Evolutionary conservation across 2,329 filamentous ascomycete genomes (phyloP).

Genomic region (Colletotrichum simmondsii): DNA sequence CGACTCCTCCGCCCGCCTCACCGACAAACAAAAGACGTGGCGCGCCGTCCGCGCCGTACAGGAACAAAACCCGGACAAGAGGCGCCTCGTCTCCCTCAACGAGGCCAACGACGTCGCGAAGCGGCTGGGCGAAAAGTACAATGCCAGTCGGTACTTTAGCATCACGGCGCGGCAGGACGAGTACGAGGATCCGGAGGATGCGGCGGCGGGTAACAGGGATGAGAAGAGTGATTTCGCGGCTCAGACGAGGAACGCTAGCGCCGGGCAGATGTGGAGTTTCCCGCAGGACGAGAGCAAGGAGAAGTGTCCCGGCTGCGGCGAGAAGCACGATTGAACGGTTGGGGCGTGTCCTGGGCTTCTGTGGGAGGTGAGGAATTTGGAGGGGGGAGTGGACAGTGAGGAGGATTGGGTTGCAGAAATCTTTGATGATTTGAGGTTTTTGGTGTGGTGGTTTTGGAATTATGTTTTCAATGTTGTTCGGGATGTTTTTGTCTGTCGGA

Average conservation of each 20-base stretch:
- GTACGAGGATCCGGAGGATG: constrained; percentile 40
- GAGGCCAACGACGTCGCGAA: constrained; percentile 70
- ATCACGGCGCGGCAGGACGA: constrained; percentile 42
- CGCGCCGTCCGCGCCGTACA: constrained; percentile 40
- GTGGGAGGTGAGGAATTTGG: not conserved
- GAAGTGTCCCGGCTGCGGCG: not conserved
- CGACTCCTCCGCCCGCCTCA: not conserved
- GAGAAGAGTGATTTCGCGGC: constrained; percentile 45
- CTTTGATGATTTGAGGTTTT: not conserved
- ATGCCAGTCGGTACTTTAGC: constrained; percentile 49
- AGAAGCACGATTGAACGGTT: constrained; percentile 1
- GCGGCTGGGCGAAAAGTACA: constrained; percentile 62
- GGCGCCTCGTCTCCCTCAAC: constrained; percentile 63
- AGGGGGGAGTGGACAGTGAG: no score
- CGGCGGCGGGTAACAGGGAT: constrained; percentile 33
- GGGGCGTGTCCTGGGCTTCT: not conserved
- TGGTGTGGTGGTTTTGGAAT: not conserved
- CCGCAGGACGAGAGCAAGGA: not conserved
- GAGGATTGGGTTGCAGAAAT: not conserved
- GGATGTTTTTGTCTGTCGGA: not conserved
- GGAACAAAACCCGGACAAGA: constrained; percentile 46
- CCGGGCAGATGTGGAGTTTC: not conserved
- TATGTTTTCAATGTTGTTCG: not conserved
- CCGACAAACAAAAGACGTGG: constrained; percentile 29
- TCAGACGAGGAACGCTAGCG: not conserved